Evolutionary conservation across 2,329 filamentous ascomycete species (phyloP), one percentile per base, ranked within the genome.

Genomic region (Colletotrichum cordylinicola): DNA sequence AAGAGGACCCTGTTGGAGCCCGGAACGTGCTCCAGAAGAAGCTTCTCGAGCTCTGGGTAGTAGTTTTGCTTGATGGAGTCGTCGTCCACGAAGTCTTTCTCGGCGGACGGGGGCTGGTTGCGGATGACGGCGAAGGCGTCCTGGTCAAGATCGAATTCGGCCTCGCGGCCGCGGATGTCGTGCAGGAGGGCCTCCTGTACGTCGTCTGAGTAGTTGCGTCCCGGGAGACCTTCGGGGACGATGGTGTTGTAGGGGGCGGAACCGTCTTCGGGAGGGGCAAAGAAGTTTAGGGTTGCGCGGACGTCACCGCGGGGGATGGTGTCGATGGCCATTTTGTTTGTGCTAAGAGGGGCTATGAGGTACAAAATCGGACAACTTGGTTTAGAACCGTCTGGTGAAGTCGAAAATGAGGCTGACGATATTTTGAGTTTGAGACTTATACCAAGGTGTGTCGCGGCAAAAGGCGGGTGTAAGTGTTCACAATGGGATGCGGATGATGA

Each of bases 11-110:
- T 88, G 72, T 90, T 88, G 31, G 91, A 89, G 69, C 93, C 94
- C 0, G 93, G 92, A 18, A 98, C 88, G 73, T 91, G 84, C 16
- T 91, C 86, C 4, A 96, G 86, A 1, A 98, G 87, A 31, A 98
- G 86, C 65, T 89, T 83, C 85, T 96, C 93, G 10, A 98, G 91
- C 82, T 98, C 95, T 0, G 95, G 94, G 86, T 98, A 98, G 88
- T 98, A 98, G 70, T 92, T 89, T 2, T 85, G 80, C 80, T 90
- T 86, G 84, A 98, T 94, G 76, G 90, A 91, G 13, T 88, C 90
- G 80, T 96, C 93, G 82, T 94, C 91, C 6, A 84, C 84, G 83
- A 96, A 98, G 55, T 91, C 89, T 15, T 84, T 86, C 79, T 91
- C 88, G 37, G 90, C 86, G 4, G 90, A 89, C 2, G 90, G 88